These are phyloP conservation scores for Backusella sp. DNA, from an alignment of 192 early-diverging fungal species.

Conservation along the genomic window DNA sequence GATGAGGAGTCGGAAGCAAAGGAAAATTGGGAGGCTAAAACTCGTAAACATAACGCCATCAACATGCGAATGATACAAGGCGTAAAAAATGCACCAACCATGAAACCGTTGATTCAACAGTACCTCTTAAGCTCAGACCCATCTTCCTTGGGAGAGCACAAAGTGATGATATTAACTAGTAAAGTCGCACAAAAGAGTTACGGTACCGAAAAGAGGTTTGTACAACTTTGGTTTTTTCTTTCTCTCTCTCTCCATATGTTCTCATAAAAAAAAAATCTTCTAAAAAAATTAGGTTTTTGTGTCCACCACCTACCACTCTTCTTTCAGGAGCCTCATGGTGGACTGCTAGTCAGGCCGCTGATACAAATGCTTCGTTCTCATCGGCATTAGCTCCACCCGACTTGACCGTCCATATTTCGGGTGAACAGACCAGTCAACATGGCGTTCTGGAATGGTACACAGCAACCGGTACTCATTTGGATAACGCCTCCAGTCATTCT, in stretches of 20 bases:
- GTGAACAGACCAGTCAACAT: conserved; percentile 52
- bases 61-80: conserved; percentile 17
- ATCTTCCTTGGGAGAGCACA: conserved; percentile 46
- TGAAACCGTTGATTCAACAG: conserved; percentile 21
- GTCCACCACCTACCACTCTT: conserved; percentile 79
- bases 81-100: not conserved
- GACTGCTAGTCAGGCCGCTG: conserved; percentile 24
- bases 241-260: not conserved
- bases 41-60: conserved; percentile 5
- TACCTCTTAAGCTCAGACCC: conserved; percentile 20
- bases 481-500: conserved; percentile 27
- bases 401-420: conserved; percentile 55
- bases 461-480: conserved; percentile 41
- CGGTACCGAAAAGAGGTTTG: conserved; percentile 82
- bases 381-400: conserved; percentile 39
- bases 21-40: not conserved
- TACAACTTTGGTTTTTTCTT: not conserved
- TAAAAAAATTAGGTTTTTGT: conserved; percentile 60
- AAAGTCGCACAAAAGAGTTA: conserved; percentile 93
- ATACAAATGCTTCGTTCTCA: not conserved
- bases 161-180: conserved; percentile 77
- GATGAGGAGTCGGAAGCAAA: conserved; percentile 2
- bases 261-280: not conserved
- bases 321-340: conserved; percentile 72
- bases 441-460: conserved; percentile 54